Conservation (phyloP, 1,139 yeast genomes). For the Hyphopichia khmerensis region DNA sequence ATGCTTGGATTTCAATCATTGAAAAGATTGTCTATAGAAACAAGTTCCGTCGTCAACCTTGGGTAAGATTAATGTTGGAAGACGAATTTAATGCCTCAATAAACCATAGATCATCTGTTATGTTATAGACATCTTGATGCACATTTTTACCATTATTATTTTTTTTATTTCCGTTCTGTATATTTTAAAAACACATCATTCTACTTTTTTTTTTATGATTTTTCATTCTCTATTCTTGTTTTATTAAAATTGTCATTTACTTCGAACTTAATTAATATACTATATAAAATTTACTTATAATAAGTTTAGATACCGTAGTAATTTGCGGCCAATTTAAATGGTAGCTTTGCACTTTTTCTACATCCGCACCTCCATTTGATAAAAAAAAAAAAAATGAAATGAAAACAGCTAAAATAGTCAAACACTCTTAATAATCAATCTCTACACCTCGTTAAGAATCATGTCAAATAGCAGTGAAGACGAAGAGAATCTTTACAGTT, state of each 20-base stretch:
- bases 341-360: too few species aligned
- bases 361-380: too few species aligned
- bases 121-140: background rate
- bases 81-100: slow-evolving; percentile 5
- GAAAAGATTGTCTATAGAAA: slow-evolving; percentile 55
- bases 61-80: slow-evolving; percentile 57
- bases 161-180: too few species aligned
- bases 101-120: background rate
- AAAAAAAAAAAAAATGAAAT: background rate
- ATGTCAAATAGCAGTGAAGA: slow-evolving; percentile 4
- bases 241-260: background rate
- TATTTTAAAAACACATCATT: too few species aligned
- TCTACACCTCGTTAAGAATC: background rate
- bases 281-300: too few species aligned
- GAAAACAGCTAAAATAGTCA: background rate
- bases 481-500: slow-evolving; percentile 4
- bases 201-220: too few species aligned
- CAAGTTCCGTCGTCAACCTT: slow-evolving; percentile 62
- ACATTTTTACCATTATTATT: too few species aligned
- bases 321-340: too few species aligned
- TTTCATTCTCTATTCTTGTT: background rate
- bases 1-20: slow-evolving; percentile 54
- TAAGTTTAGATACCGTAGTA: too few species aligned
- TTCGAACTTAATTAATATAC: background rate
- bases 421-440: background rate